These are phyloP conservation scores for Acacia confusa DNA, from an alignment of 306 rosid species.

Conservation along the genomic window DNA sequence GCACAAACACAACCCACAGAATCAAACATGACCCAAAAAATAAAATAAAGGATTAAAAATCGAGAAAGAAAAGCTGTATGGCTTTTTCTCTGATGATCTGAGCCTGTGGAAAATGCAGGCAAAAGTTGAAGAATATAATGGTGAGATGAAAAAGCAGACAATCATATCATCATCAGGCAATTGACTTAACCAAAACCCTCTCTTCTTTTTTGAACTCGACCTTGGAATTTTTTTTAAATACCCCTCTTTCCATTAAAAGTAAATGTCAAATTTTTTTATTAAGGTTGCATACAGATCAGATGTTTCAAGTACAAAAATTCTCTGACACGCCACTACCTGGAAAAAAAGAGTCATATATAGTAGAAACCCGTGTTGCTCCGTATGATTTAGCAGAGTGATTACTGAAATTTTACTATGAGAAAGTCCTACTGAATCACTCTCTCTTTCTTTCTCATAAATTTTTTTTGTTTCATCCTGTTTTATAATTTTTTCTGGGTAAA, in stretches of 20 bases:
- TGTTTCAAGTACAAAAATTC: background rate
- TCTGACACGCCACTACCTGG: background rate
- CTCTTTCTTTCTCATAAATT: background rate
- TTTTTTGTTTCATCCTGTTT: background rate
- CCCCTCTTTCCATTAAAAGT: background rate
- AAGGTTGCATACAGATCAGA: background rate
- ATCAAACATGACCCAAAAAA: slow-evolving; percentile 29
- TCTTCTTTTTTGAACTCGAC: slow-evolving; percentile 12
- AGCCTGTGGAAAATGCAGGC: slow-evolving; percentile 15
- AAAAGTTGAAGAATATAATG: background rate
- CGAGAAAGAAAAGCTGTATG: background rate
- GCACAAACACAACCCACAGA: slow-evolving; percentile 52
- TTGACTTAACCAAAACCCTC: background rate
- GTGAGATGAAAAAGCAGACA: background rate
- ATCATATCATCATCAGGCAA: background rate
- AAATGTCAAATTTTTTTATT: background rate
- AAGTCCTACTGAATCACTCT: slow-evolving; percentile 32
- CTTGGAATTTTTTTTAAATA: background rate
- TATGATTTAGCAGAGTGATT: background rate
- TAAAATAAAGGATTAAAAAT: background rate
- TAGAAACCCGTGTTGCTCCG: background rate
- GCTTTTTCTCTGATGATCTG: slow-evolving; percentile 1
- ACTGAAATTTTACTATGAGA: slow-evolving; percentile 25
- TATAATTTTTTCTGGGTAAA: background rate
- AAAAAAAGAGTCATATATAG: background rate